phyloP scores from a whole-genome alignment of 108 stramenopile genomes.

The Pseudonitzschia multistriata region DNA sequence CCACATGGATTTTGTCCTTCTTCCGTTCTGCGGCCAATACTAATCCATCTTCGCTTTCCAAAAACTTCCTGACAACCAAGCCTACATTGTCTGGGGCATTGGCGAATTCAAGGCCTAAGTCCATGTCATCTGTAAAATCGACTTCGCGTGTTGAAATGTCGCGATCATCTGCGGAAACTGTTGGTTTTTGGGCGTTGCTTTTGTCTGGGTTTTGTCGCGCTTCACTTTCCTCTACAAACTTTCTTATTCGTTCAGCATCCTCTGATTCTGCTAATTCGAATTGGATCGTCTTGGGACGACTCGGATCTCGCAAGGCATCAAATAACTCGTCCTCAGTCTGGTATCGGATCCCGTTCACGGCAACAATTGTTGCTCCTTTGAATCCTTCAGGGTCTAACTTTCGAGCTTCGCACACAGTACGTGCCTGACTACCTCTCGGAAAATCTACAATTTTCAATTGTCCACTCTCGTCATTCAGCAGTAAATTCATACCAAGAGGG shows the following conservation, averaged over 20 bases:
- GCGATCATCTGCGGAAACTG: constrained; percentile 10
- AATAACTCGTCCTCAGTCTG: constrained; percentile 61
- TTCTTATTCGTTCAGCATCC: constrained; percentile 61
- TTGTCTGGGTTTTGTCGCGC: constrained; percentile 12
- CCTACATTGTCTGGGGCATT: constrained; percentile 56
- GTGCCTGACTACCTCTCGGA: constrained; percentile 84
- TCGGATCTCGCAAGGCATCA: constrained; percentile 79
- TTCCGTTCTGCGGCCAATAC: constrained; percentile 53
- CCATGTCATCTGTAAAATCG: constrained; percentile 49
- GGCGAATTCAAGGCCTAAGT: constrained; percentile 77
- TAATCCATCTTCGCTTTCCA: constrained; percentile 50
- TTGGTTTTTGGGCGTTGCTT: constrained; percentile 12
- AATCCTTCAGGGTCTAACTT: constrained; percentile 82
- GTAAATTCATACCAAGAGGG: constrained; percentile 84
- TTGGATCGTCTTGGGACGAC: constrained; percentile 81
- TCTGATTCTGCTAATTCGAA: constrained; percentile 71
- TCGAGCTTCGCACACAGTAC: constrained; percentile 69
- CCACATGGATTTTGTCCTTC: constrained; percentile 42
- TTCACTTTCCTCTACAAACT: constrained; percentile 45
- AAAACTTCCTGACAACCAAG: constrained; percentile 54
- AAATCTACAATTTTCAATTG: constrained; percentile 88
- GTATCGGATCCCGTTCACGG: constrained; percentile 80
- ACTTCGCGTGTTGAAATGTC: constrained; percentile 40
- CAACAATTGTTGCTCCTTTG: constrained; percentile 80
- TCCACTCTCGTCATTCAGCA: constrained; percentile 82